phyloP scores from a whole-genome alignment of 2,329 filamentous ascomycete species.

The Zelopaecilomyces penicillatus region DNA sequence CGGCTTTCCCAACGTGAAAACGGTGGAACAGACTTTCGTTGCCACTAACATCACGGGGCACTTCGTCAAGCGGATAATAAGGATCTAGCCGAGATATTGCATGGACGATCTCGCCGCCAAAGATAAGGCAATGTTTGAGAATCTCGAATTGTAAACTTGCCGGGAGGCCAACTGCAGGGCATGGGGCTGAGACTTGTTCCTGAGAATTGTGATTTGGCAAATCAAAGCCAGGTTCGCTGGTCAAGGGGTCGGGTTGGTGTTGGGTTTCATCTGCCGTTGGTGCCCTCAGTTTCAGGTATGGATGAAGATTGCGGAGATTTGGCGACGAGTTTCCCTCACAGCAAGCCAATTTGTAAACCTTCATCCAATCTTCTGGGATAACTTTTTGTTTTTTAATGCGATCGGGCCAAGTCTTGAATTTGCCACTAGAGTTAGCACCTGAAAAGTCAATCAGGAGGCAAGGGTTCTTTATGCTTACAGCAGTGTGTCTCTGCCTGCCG shows the following conservation, averaged over 20 bases:
- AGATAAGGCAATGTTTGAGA: slow-evolving; percentile 28
- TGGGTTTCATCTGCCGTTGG: neutral
- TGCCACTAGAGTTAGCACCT: neutral
- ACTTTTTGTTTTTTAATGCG: neutral
- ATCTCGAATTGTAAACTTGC: slow-evolving; percentile 24
- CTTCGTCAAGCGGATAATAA: slow-evolving; percentile 12
- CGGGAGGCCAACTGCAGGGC: neutral
- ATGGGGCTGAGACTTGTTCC: neutral
- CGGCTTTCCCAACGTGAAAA: slow-evolving; percentile 29
- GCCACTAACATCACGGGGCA: slow-evolving; percentile 8
- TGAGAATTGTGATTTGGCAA: neutral
- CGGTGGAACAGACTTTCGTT: slow-evolving; percentile 21
- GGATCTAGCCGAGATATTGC: slow-evolving; percentile 37
- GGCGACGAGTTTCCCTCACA: slow-evolving; percentile 7
- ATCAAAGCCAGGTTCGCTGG: too few species aligned
- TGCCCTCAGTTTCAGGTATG: slow-evolving; percentile 2
- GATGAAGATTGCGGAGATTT: slow-evolving; percentile 2
- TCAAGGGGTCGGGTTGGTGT: neutral
- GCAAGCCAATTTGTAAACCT: slow-evolving; percentile 2
- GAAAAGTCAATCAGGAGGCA: neutral
- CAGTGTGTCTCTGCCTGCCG: too few species aligned
- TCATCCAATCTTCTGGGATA: neutral
- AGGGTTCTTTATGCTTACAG: neutral
- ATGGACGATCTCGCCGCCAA: slow-evolving; percentile 28
- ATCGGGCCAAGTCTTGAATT: neutral